Base-by-base conservation (phyloP, 768 basidiomycete genomes). In the Kwoniella newhampshirensis region DNA sequence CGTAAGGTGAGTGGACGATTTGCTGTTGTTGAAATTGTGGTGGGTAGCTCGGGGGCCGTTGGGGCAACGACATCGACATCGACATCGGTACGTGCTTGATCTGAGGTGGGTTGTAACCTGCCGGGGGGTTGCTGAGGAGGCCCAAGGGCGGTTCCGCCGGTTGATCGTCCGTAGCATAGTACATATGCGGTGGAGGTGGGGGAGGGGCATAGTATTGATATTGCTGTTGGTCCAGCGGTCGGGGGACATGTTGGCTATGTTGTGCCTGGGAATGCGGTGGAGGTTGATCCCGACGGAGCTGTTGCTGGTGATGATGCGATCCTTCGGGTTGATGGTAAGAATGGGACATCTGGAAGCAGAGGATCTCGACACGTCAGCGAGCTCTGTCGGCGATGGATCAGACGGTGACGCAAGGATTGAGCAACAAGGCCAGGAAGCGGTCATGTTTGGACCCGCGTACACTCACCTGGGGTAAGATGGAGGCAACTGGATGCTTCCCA, bases 151-250 rank as follows among this genome's bases (percentile, higher is more conserved):
- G 51, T 27, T 53, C 51, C 17, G 52, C 52, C 3, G 59, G 42
- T 37, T 42, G 59, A 42, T 35, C 26, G 8, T 47, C 52, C 3
- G 39, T 36, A 20, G 52, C 59, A 45, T 64, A 60, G 47, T 36
- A 64, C 41, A 60, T 64, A 28, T 57, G 60, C 13, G 63, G 50
- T 3, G 50, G 59, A 30, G 62, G 62, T 17, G 54, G 54, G 5
- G 54, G 54, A 25, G 54, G 54, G 26, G 46, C 46, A 30, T 56
- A 56, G 40, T 56, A 56, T 21, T 30, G 39, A 21, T 45, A 32
- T 32, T 32, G n/a, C n/a, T n/a, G 32, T 32, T 32, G 32, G 13
- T 32, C 32, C 13, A 32, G 13, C 13, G 32, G 32, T 13, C 7
- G 32, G 13, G 32, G 32, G 7, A 32, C 32, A 32, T 6, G 32